These are phyloP conservation scores for Suillus occidentalis DNA, from an alignment of 768 basidiomycete genomes.

Conservation along the genomic window DNA sequence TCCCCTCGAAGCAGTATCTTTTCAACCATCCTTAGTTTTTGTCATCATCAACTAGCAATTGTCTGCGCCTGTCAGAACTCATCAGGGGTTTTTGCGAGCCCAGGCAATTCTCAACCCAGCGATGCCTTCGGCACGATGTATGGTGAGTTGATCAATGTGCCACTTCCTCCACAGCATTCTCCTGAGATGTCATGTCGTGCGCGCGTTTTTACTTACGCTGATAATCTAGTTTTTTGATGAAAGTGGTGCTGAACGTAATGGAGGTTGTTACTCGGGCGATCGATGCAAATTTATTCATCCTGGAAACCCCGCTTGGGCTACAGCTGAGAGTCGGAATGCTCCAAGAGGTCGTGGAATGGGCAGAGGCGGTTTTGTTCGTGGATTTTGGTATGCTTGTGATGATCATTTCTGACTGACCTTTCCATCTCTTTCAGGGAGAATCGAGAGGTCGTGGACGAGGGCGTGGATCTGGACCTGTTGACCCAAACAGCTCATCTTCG, in stretches of 20 bases:
- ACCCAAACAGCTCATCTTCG: background rate
- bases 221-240: conserved; percentile 30
- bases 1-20: background rate
- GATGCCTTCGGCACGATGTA: background rate
- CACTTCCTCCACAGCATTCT: background rate
- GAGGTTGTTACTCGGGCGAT: conserved; percentile 26
- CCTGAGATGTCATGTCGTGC: background rate
- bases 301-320: conserved; percentile 22
- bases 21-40: background rate
- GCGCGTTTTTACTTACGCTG: conserved; percentile 3
- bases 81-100: background rate
- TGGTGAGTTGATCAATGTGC: background rate
- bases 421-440: conserved; percentile 8
- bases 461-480: background rate
- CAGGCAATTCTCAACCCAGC: background rate
- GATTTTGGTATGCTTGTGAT: background rate
- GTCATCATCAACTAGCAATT: background rate
- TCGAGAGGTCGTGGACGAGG: conserved; percentile 11
- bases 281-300: conserved; percentile 35
- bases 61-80: background rate
- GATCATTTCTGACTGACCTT: background rate
- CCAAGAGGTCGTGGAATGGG: conserved; percentile 13
- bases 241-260: conserved; percentile 24
- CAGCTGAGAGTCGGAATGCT: conserved; percentile 14
- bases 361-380: conserved; percentile 21